A percentile compares a stretch with the other conserved stretches of the same genome.
phyloP scores from a whole-genome alignment of 2,329 filamentous ascomycete species.

The Verticillium nonalfalfae region DNA sequence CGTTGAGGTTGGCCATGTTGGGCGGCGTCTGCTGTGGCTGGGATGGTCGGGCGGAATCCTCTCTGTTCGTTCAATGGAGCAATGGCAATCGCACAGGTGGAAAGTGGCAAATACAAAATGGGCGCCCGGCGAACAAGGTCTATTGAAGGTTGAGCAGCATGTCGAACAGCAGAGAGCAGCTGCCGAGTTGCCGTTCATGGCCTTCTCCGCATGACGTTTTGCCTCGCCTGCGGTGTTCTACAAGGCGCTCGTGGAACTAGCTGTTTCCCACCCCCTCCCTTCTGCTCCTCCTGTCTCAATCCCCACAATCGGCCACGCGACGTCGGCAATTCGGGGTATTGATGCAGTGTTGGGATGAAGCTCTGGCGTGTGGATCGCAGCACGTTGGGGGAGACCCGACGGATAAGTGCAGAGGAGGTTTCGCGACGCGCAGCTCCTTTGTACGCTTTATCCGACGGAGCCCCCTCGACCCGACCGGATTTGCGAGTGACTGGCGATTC shows the following conservation, averaged over 20 bases:
- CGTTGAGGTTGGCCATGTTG: slow-evolving; percentile 18
- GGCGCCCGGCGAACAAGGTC: not conserved
- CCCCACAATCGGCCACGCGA: not conserved
- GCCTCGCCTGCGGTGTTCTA: not conserved
- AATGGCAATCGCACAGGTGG: not conserved
- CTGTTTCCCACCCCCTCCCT: not conserved
- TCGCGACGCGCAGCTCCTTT: not conserved
- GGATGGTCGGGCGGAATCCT: too few relatives aligned
- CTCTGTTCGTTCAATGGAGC: not conserved
- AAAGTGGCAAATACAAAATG: not conserved
- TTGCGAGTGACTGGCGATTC: not conserved
- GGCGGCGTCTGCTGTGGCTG: not conserved
- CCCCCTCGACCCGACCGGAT: not conserved
- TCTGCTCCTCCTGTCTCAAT: not conserved
- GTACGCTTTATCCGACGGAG: not conserved
- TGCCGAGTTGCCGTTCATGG: not conserved
- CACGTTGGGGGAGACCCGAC: not conserved
- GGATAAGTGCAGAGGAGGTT: not conserved
- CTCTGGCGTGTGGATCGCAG: not conserved
- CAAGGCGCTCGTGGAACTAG: not conserved
- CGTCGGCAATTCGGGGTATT: not conserved
- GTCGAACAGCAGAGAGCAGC: not conserved
- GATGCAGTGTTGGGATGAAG: not conserved
- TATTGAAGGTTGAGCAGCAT: not conserved
- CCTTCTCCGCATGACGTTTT: not conserved